Conservation (phyloP, 2,329 filamentous ascomycete species). For the Sarocladiaceae sp. region DNA sequence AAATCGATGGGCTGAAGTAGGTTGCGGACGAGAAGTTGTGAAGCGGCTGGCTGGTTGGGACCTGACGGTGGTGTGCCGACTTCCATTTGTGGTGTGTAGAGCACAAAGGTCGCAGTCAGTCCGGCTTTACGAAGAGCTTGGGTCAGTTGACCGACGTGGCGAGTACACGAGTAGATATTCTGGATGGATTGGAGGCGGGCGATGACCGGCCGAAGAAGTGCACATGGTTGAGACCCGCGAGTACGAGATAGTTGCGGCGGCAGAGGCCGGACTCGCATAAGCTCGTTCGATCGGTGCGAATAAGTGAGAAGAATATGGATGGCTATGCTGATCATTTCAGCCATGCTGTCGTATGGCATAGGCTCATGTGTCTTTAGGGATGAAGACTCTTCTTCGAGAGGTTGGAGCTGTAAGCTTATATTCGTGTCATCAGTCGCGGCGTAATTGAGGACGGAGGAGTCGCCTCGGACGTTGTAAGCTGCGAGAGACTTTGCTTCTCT, state of each 20-base stretch:
- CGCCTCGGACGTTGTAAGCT: constrained; percentile 64
- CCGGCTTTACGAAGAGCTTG: constrained; percentile 42
- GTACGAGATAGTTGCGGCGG: constrained; percentile 33
- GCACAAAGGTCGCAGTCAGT: constrained; percentile 37
- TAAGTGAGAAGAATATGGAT: constrained; percentile 75
- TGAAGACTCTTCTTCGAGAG: constrained; percentile 41
- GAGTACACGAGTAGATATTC: constrained; percentile 32
- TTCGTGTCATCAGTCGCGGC: constrained; percentile 45
- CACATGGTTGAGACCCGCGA: constrained; percentile 38
- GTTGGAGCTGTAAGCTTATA: constrained; percentile 64
- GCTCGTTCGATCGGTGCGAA: constrained; percentile 72
- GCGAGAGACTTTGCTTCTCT: constrained; percentile 73
- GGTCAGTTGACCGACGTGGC: constrained; percentile 40
- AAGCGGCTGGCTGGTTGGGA: constrained; percentile 32
- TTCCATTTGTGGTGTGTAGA: constrained; percentile 32
- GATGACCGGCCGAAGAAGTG: constrained; percentile 49
- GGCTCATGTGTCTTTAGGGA: constrained; percentile 31
- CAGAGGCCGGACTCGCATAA: constrained; percentile 58
- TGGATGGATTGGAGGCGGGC: constrained; percentile 41
- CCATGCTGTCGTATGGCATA: constrained; percentile 45
- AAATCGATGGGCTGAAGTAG: constrained; percentile 38
- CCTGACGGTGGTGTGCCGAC: constrained; percentile 26
- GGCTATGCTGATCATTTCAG: constrained; percentile 61
- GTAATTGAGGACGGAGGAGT: constrained; percentile 49
- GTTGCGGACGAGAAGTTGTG: constrained; percentile 40